Evolutionary conservation across 768 basidiomycete genomes (phyloP).

Genomic region (Podaxis rugospora): DNA sequence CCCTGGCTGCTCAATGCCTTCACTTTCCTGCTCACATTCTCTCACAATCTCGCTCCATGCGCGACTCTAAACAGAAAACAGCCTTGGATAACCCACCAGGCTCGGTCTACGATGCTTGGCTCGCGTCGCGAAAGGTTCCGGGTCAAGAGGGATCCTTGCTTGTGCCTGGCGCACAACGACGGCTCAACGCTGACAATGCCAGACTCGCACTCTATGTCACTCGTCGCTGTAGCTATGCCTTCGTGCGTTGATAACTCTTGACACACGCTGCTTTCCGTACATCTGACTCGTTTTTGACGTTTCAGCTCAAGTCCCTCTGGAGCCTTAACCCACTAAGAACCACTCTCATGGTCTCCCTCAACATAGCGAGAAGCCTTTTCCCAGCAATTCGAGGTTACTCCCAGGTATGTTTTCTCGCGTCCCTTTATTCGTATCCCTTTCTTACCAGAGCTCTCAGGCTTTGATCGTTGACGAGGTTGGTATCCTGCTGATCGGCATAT

Average conservation of each 20-base stretch:
- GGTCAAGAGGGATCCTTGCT: constrained; percentile 41
- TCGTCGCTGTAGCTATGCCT: constrained; percentile 47
- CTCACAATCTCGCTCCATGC: constrained; percentile 22
- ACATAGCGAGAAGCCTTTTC: constrained; percentile 68
- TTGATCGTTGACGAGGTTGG: constrained; percentile 80
- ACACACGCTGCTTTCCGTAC: constrained; percentile 4
- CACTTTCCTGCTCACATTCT: constrained; percentile 34
- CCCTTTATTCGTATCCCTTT: constrained; percentile 14
- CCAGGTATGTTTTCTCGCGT: constrained; percentile 39
- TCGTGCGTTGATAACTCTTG: constrained; percentile 33
- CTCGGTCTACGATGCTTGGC: constrained; percentile 49
- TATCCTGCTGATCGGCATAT: constrained; percentile 14
- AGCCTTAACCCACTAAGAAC: constrained; percentile 64
- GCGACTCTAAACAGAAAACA: constrained; percentile 19
- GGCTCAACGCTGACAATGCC: constrained; percentile 53
- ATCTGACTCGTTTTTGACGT: constrained; percentile 10
- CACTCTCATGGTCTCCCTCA: constrained; percentile 65
- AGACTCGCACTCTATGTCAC: constrained; percentile 53
- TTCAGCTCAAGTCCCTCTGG: constrained; percentile 39
- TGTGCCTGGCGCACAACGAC: constrained; percentile 66
- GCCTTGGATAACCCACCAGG: constrained; percentile 19
- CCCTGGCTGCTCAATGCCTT: constrained; percentile 29
- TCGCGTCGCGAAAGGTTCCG: constrained; percentile 50
- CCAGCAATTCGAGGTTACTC: constrained; percentile 85
- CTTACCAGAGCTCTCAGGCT: constrained; percentile 37